Evolutionary conservation across 306 rosid species (phyloP).

Genomic region (Dryas alaskensis): DNA sequence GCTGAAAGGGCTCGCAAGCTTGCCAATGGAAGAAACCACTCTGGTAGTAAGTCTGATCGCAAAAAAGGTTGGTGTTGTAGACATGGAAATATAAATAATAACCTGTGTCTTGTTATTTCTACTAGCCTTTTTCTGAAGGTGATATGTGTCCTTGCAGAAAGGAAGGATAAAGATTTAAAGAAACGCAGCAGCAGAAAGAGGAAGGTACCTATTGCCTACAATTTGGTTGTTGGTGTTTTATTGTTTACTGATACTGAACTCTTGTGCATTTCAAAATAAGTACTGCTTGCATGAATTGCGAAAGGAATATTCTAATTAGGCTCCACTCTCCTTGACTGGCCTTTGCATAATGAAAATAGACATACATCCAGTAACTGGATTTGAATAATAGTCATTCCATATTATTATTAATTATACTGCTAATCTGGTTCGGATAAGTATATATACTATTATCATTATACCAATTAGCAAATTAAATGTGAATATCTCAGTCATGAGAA

Average conservation of each 20-base stretch:
- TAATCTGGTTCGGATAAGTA: too few relatives aligned
- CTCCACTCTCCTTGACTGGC: too few relatives aligned
- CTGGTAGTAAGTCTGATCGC: constrained; percentile 63
- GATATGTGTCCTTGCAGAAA: constrained; percentile 50
- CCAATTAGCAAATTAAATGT: not conserved
- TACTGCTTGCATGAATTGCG: not conserved
- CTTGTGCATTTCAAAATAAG: not conserved
- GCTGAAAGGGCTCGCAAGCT: constrained; percentile 92
- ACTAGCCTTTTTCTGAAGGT: constrained; percentile 21
- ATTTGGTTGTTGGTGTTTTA: not conserved
- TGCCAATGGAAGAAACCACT: constrained; percentile 84
- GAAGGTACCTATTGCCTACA: constrained; percentile 54
- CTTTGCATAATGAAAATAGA: too few relatives aligned
- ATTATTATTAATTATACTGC: too few relatives aligned
- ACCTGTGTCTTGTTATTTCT: not conserved
- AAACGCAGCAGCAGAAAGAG: constrained; percentile 86
- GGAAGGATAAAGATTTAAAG: constrained; percentile 72
- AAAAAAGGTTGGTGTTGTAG: constrained; percentile 57
- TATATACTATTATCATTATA: too few relatives aligned
- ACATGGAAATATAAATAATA: constrained; percentile 8
- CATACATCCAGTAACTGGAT: too few relatives aligned
- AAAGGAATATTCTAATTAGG: too few relatives aligned
- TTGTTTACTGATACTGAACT: not conserved
- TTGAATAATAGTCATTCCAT: too few relatives aligned
- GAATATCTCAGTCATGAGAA: not conserved